A percentile compares a stretch with the other conserved stretches of the same genome.
Evolutionary conservation across 176 grass and related monocot species (phyloP).

Genomic region (Tuctoria greenei): DNA sequence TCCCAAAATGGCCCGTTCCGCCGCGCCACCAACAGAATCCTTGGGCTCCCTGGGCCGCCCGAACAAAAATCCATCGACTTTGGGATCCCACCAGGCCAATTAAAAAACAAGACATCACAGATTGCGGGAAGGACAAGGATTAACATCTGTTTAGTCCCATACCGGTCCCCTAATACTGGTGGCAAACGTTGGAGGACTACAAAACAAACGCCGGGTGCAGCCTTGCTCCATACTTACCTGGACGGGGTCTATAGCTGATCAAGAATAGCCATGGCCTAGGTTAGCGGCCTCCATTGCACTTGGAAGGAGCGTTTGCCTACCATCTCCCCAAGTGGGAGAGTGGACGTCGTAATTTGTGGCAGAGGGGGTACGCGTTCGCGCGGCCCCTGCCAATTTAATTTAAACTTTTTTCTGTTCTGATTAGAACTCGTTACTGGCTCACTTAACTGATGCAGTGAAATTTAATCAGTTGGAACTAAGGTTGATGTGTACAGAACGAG

Average conservation of each 20-base stretch:
- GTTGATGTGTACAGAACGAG: too few relatives aligned
- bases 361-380: constrained; percentile 44
- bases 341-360: constrained; percentile 46
- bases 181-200: not conserved
- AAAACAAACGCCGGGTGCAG: not conserved
- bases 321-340: constrained; percentile 27
- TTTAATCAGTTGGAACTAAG: not conserved
- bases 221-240: constrained; percentile 44
- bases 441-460: not conserved
- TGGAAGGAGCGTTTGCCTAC: constrained; percentile 32
- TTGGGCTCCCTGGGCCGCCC: too few relatives aligned
- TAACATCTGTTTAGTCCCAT: not conserved
- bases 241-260: constrained; percentile 36
- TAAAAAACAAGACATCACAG: not conserved
- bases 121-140: not conserved
- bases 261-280: constrained; percentile 40
- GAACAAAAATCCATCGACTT: too few relatives aligned
- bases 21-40: too few relatives aligned
- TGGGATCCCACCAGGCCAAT: not conserved
- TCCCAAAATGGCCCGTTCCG: too few relatives aligned
- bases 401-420: too few relatives aligned
- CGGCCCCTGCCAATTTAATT: constrained; percentile 14
- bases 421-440: not conserved
- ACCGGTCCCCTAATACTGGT: not conserved
- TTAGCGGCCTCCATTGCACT: constrained; percentile 44